A percentile compares a stretch with the other conserved stretches of the same genome.
Evolutionary conservation across 352 stramenopile genomes (phyloP).

Genomic region (Thraustotheca clavata): DNA sequence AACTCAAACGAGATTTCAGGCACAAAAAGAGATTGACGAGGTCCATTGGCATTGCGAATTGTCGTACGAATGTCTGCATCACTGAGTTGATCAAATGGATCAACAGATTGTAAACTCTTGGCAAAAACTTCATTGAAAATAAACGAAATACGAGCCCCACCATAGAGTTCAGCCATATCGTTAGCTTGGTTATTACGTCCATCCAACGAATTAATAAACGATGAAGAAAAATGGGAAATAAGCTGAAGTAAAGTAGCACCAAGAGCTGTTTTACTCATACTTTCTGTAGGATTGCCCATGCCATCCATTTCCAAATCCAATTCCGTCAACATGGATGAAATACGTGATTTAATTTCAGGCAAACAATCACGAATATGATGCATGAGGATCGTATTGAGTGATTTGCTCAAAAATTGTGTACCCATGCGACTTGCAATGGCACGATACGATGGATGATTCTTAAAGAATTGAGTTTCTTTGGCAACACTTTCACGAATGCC

Average conservation of each 20-base stretch:
- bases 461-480: constrained; percentile 98
- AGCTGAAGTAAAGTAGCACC: constrained; percentile 92
- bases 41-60: constrained; percentile 98
- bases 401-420: constrained; percentile 93
- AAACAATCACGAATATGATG: constrained; percentile 98
- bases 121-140: constrained; percentile 98
- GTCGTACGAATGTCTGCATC: constrained; percentile 99
- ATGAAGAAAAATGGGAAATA: constrained; percentile 87
- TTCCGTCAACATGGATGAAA: constrained; percentile 92
- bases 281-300: constrained; percentile 87
- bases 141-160: constrained; percentile 96
- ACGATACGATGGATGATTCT: constrained; percentile 94
- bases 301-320: constrained; percentile 93
- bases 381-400: constrained; percentile 98
- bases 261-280: constrained; percentile 85
- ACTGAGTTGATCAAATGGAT: constrained; percentile 94
- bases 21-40: constrained; percentile 96
- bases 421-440: constrained; percentile 91
- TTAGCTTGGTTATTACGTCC: constrained; percentile 76
- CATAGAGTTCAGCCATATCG: constrained; percentile 91
- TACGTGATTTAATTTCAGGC: constrained; percentile 97
- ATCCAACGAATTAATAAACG: constrained; percentile 88
- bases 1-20: constrained; percentile 98
- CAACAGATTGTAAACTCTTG: constrained; percentile 84
- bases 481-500: constrained; percentile 90